A percentile compares a stretch with the other conserved stretches of the same genome.
Conservation (phyloP, 2,329 filamentous ascomycete species). For the Xylaria polymorpha region DNA sequence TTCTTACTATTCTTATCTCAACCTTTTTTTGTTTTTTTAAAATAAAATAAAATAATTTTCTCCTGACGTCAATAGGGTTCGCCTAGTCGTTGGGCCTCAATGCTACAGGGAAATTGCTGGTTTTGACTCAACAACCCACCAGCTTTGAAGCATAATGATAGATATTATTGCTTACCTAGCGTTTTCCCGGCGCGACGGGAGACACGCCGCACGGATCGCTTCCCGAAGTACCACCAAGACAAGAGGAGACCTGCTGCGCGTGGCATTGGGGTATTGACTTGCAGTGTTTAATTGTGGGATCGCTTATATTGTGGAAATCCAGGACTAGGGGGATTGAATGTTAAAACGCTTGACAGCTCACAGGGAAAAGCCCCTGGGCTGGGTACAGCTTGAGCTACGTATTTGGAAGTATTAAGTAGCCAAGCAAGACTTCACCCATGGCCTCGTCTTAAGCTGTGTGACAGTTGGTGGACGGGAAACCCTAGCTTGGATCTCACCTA, state of each 20-base stretch:
- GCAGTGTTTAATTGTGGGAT: neutral
- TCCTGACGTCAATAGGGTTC: neutral
- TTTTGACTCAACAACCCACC: neutral
- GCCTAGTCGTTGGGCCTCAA: neutral
- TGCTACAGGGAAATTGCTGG: neutral
- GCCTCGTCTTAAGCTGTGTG: no score
- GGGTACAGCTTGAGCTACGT: neutral
- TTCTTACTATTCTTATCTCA: neutral
- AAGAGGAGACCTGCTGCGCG: neutral
- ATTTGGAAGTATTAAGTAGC: neutral
- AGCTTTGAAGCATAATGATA: neutral
- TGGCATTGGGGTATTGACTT: neutral
- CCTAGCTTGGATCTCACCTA: neutral
- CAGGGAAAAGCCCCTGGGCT: neutral
- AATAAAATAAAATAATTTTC: neutral
- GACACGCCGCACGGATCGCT: conserved; percentile 26
- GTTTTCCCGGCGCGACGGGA: conserved; percentile 15
- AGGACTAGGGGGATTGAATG: conserved; percentile 21
- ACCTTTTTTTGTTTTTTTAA: conserved; percentile 1
- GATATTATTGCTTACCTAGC: neutral
- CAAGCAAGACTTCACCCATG: neutral
- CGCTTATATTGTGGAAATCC: neutral
- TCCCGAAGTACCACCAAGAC: conserved; percentile 17
- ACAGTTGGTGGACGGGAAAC: neutral
- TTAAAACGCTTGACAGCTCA: conserved; percentile 13